Percentiles rank a stretch among this genome's conserved stretches.
Evolutionary conservation across 257 asterid genomes (phyloP).

Genomic region (Solanum rostratum): DNA sequence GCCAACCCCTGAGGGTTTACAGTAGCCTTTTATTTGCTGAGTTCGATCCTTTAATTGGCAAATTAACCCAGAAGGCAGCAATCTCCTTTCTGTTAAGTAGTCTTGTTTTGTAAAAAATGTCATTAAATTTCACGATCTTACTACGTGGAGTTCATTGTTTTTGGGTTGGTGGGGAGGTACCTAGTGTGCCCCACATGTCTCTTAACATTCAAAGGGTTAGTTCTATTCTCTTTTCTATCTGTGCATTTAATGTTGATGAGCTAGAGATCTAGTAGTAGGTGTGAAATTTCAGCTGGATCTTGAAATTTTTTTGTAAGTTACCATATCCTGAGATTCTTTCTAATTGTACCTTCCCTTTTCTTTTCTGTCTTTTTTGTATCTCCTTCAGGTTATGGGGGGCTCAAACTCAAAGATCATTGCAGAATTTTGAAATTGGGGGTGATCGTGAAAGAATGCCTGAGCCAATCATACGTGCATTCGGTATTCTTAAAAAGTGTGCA

Average conservation of each 20-base stretch:
- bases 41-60: neutral
- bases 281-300: neutral
- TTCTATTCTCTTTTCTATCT: neutral
- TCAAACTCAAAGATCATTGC: constrained; percentile 90
- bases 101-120: neutral
- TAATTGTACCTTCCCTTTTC: neutral
- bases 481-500: constrained; percentile 89
- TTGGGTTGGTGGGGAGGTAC: neutral
- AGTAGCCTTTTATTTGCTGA: neutral
- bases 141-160: neutral
- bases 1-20: too few relatives aligned
- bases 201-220: neutral
- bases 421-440: constrained; percentile 95
- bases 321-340: neutral
- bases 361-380: neutral
- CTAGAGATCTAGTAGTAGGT: neutral
- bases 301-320: neutral
- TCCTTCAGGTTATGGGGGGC: constrained; percentile 88
- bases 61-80: neutral
- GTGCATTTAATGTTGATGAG: neutral
- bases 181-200: neutral
- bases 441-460: constrained; percentile 98
- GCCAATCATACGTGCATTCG: constrained; percentile 84
- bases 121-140: neutral
- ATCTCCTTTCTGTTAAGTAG: neutral